Evolutionary conservation across 495 filamentous ascomycete species (phyloP).

Genomic region (Penicillium riverlandense): DNA sequence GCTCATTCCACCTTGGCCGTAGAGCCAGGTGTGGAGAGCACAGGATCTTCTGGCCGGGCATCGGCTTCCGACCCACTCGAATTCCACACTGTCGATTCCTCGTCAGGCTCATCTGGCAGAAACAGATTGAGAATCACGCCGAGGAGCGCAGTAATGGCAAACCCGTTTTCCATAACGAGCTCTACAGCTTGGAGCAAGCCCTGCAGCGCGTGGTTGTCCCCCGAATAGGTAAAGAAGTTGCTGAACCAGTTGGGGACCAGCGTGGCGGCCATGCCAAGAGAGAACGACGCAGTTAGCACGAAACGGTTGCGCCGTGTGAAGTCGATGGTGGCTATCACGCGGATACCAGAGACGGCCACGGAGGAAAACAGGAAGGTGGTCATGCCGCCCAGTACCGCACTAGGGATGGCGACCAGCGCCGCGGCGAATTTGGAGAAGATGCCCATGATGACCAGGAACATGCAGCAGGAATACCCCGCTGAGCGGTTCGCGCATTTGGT

Average conservation of each 20-base stretch:
- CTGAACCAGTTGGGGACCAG: slow-evolving; percentile 72
- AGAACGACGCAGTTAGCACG: slow-evolving; percentile 71
- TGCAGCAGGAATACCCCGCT: slow-evolving; percentile 69
- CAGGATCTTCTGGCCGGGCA: not conserved
- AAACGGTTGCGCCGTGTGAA: slow-evolving; percentile 86
- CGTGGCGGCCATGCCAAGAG: slow-evolving; percentile 75
- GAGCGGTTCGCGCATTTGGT: slow-evolving; percentile 85
- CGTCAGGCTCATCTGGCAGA: slow-evolving; percentile 67
- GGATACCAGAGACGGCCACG: slow-evolving; percentile 79
- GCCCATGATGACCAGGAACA: slow-evolving; percentile 84
- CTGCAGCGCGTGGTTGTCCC: slow-evolving; percentile 60
- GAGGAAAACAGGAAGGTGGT: slow-evolving; percentile 85
- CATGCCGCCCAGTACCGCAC: slow-evolving; percentile 81
- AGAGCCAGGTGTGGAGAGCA: too few species aligned
- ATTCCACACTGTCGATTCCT: slow-evolving; percentile 31
- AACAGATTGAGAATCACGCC: slow-evolving; percentile 67
- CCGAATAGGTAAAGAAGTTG: slow-evolving; percentile 67
- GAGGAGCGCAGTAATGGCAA: slow-evolving; percentile 60
- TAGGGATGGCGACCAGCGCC: slow-evolving; percentile 73
- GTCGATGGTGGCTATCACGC: slow-evolving; percentile 70
- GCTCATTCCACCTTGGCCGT: too few species aligned
- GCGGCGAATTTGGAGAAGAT: slow-evolving; percentile 93
- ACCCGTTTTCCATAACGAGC: slow-evolving; percentile 69
- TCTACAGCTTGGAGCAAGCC: slow-evolving; percentile 81
- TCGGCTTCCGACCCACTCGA: slow-evolving; percentile 10